phyloP scores from a whole-genome alignment of 768 basidiomycete genomes.

The Tylopilus sp. region DNA sequence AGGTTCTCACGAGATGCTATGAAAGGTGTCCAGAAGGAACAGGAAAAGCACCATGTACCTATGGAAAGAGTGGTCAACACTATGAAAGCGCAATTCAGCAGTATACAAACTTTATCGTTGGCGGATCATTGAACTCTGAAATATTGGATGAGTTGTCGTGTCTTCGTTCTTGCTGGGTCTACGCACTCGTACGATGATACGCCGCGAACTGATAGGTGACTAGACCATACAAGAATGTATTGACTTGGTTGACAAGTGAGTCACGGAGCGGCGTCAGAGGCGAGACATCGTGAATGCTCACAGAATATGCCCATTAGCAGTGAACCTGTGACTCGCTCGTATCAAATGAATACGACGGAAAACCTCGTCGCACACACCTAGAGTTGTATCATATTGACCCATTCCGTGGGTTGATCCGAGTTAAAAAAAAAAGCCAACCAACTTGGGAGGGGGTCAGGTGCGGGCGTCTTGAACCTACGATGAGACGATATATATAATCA shows the following conservation, averaged over 20 bases:
- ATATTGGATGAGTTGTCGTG: too few species aligned
- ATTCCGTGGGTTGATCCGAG: not conserved
- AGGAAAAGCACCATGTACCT: not conserved
- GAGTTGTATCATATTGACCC: not conserved
- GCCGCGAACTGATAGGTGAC: not conserved
- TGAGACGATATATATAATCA: not conserved
- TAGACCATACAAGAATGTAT: slow-evolving; percentile 36
- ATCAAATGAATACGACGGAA: not conserved
- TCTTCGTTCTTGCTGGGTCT: not conserved
- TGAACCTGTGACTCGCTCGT: not conserved
- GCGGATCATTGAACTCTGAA: not conserved
- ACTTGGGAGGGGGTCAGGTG: not conserved
- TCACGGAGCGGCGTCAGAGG: not conserved
- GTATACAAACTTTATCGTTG: not conserved
- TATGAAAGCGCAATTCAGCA: not conserved
- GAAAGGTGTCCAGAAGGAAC: not conserved
- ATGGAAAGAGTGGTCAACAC: too few species aligned
- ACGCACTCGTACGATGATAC: not conserved
- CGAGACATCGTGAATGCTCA: not conserved
- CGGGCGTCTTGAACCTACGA: too few species aligned
- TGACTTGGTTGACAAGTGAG: not conserved
- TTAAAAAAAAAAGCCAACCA: not conserved
- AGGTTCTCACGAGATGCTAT: not conserved
- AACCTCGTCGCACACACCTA: not conserved
- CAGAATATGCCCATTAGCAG: not conserved